Evolutionary conservation across 1,284 basidiomycete genomes (phyloP), one percentile per base, ranked within the genome.

Genomic region (Malassezia furfur): DNA sequence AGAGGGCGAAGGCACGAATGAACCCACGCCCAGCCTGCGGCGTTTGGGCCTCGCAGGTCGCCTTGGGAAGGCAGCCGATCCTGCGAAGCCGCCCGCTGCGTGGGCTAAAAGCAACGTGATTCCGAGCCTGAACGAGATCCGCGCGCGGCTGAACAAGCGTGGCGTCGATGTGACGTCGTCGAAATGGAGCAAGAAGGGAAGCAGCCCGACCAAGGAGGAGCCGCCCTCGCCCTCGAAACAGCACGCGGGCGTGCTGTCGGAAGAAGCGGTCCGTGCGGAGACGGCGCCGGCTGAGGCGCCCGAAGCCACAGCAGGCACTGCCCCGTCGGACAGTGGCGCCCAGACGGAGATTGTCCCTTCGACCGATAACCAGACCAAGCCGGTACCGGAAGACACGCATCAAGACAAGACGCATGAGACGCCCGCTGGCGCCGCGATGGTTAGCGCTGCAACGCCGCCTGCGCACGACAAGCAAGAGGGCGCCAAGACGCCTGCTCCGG

Each of bases 81-180:
- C 39, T 11, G 38, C 31, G 21, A 38, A 19, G 10, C 36, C 31
- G 32, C 9, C 12, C 10, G 12, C 55, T 0, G 41, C 48, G 21
- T 60, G 53, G 0, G 56, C 40, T 32, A 47, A 34, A 53, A 55
- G 49, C 48, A 53, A 12, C 46, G 50, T n/a, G 59, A 66, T 71
- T 30, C 70, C 69, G 0, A 72, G 65, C 44, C 50, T 72, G 11
- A 67, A 68, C 19, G 70, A 70, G 31, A 72, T 72, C 35, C 61
- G 61, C 22, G 65, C 65, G n/a, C 62, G 68, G 0, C 62, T 72
- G n/a, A 51, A 48, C 19, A 32, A 50, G 44, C 48, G 53, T 5
- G 51, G 43, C 12, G 51, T 52, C 21, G 54, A 53, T 36, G 46
- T 46, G 28, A 52, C 57, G 2, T 50, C 45, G 14, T 50, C 41